A percentile compares a stretch with the other conserved stretches of the same genome.
These are phyloP conservation scores for Chenopodium formosanum DNA, from an alignment of 148 eudicot species.

Conservation along the genomic window DNA sequence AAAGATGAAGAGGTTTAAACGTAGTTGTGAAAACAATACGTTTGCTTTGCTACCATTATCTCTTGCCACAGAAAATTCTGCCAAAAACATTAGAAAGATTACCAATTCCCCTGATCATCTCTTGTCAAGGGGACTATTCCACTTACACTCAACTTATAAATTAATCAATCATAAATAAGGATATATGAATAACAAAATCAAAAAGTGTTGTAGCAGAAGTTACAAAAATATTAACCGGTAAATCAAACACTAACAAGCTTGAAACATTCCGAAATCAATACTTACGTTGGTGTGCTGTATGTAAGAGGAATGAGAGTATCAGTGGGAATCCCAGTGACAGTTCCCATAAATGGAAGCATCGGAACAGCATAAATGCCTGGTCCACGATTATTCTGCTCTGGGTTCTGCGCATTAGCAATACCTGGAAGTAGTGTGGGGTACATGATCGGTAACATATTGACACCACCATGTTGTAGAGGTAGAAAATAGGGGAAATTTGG, in stretches of 20 bases:
- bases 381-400: constrained; percentile 70
- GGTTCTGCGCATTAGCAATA: constrained; percentile 44
- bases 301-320: constrained; percentile 88
- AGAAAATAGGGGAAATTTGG: constrained; percentile 36
- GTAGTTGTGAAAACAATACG: neutral
- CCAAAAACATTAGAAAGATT: neutral
- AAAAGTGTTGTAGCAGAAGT: neutral
- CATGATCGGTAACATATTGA: constrained; percentile 63
- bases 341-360: constrained; percentile 56
- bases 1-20: no score
- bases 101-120: neutral
- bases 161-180: neutral
- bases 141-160: neutral
- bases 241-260: neutral
- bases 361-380: constrained; percentile 96
- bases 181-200: neutral
- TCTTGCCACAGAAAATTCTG: neutral
- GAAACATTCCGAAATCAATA: constrained; percentile 11
- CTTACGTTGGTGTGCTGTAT: constrained; percentile 86
- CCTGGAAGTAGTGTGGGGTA: constrained; percentile 76
- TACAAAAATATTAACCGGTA: neutral
- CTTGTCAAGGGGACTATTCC: neutral
- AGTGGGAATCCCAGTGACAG: constrained; percentile 59
- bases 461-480: constrained; percentile 48
- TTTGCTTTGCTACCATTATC: neutral